Evolutionary conservation across 2,329 filamentous ascomycete genomes (phyloP).

Genomic region (Diaporthe amygdali): DNA sequence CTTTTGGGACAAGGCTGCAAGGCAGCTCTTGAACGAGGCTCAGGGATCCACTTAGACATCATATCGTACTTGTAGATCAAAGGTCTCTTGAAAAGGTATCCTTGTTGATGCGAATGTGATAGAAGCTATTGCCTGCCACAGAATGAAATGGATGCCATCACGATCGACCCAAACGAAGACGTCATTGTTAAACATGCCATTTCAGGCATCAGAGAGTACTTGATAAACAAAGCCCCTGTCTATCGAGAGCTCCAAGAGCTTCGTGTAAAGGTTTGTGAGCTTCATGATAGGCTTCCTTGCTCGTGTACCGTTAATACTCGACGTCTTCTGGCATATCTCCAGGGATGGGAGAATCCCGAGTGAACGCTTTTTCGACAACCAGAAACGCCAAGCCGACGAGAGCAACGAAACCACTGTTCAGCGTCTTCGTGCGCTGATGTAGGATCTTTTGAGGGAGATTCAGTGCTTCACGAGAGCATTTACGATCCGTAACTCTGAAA

Average conservation of each 20-base stretch:
- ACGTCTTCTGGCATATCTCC: background rate
- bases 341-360: constrained; percentile 4
- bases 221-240: background rate
- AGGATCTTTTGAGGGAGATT: background rate
- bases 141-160: background rate
- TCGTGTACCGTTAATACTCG: background rate
- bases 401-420: background rate
- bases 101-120: too few species aligned
- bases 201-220: background rate
- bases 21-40: background rate
- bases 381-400: background rate
- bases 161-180: background rate
- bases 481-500: background rate
- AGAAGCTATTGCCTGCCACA: too few species aligned
- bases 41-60: background rate
- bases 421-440: background rate
- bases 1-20: background rate
- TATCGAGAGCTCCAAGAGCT: background rate
- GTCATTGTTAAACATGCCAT: background rate
- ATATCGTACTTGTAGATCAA: too few species aligned
- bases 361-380: background rate
- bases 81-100: too few species aligned
- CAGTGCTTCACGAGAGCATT: background rate
- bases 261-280: background rate
- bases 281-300: too few species aligned